These are phyloP conservation scores for Basidiobolus meristosporus DNA, from an alignment of 371 early-diverging fungal genomes.

Conservation along the genomic window DNA sequence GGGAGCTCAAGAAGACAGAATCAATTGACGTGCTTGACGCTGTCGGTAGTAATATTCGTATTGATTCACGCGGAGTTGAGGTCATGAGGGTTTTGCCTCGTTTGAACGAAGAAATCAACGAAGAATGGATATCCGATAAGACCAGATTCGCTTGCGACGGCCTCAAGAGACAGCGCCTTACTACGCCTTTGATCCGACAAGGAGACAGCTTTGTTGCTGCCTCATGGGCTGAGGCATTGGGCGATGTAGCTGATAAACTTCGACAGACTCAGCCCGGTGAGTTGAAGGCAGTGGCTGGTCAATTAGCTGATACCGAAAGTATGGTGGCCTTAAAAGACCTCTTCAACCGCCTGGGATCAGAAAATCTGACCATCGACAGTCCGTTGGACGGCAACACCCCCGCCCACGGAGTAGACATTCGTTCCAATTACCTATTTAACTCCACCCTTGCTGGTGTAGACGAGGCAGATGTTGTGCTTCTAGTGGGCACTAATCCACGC, in stretches of 20 bases:
- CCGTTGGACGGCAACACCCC: conserved; percentile 26
- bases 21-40: conserved; percentile 91
- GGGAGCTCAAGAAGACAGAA: conserved; percentile 94
- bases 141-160: conserved; percentile 92
- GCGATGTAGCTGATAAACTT: conserved; percentile 45
- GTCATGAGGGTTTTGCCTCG: conserved; percentile 91
- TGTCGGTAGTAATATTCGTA: conserved; percentile 83
- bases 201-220: conserved; percentile 68
- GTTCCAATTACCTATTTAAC: conserved; percentile 80
- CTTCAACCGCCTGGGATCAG: conserved; percentile 68
- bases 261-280: conserved; percentile 24
- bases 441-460: conserved; percentile 72
- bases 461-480: conserved; percentile 76
- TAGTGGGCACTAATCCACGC: conserved; percentile 90
- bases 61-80: conserved; percentile 91
- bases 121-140: conserved; percentile 98
- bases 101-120: conserved; percentile 89
- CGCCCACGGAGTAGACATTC: conserved; percentile 56
- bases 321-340: conserved; percentile 81
- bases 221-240: conserved; percentile 77
- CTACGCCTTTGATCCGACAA: conserved; percentile 70
- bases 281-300: conserved; percentile 83
- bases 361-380: conserved; percentile 65
- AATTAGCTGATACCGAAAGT: conserved; percentile 72
- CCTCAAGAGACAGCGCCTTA: conserved; percentile 84